Percentiles rank a stretch among this genome's conserved stretches.
Evolutionary conservation across 805 yeast genomes (phyloP).

Genomic region (Candida coleopterorum): DNA sequence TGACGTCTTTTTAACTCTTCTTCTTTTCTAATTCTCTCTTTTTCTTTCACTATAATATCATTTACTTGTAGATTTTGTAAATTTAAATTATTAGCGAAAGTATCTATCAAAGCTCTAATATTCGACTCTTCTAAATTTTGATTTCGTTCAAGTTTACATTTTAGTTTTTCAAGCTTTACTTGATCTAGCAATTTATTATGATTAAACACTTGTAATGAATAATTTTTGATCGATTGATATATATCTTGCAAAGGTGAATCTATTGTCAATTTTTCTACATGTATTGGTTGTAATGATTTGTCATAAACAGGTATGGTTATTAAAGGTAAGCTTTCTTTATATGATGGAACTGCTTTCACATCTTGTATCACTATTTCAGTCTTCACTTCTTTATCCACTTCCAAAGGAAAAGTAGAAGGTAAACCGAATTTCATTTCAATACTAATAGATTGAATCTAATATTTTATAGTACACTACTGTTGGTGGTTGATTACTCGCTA

Average conservation of each 20-base stretch:
- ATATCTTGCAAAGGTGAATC: constrained; percentile 3
- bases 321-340: background rate
- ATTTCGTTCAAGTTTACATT: background rate
- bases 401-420: constrained; percentile 20
- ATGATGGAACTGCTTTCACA: constrained; percentile 11
- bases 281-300: background rate
- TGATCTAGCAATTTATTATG: background rate
- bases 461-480: background rate
- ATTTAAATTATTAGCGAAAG: constrained; percentile 8
- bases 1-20: constrained; percentile 12
- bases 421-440: constrained; percentile 26
- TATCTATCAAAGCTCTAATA: constrained; percentile 1
- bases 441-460: background rate
- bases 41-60: constrained; percentile 14
- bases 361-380: background rate
- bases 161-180: background rate
- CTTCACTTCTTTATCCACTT: constrained; percentile 6
- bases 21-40: constrained; percentile 17
- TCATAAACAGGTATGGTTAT: background rate
- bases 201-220: background rate
- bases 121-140: constrained; percentile 1
- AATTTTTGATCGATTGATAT: constrained; percentile 6
- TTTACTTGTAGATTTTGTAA: constrained; percentile 16
- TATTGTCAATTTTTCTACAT: background rate
- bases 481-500: background rate